Evolutionary conservation across 768 basidiomycete species (phyloP), one percentile per base, ranked within the genome.

Genomic region (Holtermanniella nyarrowii): DNA sequence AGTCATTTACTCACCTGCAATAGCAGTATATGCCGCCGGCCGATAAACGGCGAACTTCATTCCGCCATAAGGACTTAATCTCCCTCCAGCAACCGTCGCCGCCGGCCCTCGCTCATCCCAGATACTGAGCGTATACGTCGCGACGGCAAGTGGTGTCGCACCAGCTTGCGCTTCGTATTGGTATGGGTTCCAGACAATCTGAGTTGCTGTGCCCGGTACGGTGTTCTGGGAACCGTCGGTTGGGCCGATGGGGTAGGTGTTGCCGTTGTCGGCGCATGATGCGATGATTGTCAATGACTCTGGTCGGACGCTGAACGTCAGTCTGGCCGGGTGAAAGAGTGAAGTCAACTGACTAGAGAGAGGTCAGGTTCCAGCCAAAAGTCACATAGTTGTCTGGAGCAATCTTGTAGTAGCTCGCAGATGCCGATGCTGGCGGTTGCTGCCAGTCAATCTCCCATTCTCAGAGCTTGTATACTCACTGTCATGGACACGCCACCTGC

Each of bases 321-420:
- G 45, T 43, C 21, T 31, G 18, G 40, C n/a, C 1, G 12, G 25
- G n/a, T 31, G 4, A 26, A 14, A 3, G 21, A 27, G n/a, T 14
- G 13, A 42, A 42, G 26, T n/a, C 27, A 11, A 63, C 66, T 65
- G 58, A 66, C 65, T 84, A 73, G 40, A 96, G 74, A 52, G 77
- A 76, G 14, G 86, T 87, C 62, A 88, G 79, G 72, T 88, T 88
- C 91, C 89, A 95, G 11, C 78, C 90, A 69, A 95, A 87, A 20
- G 88, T 93, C 65, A 95, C 80, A 54, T 76, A 73, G 57, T 86
- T 78, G 46, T 75, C 76, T 0, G 75, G 74, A 0, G 87, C 85
- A 65, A 95, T 85, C 78, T 90, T 89, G 77, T 81, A 93, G 76
- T 81, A 93, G 21, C 87, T 86, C 2, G 84, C 83, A 26, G 81